Percentiles rank a stretch among this genome's conserved stretches.
Evolutionary conservation across 2,329 filamentous ascomycete genomes (phyloP).

Genomic region (Botryotinia narcissicola): DNA sequence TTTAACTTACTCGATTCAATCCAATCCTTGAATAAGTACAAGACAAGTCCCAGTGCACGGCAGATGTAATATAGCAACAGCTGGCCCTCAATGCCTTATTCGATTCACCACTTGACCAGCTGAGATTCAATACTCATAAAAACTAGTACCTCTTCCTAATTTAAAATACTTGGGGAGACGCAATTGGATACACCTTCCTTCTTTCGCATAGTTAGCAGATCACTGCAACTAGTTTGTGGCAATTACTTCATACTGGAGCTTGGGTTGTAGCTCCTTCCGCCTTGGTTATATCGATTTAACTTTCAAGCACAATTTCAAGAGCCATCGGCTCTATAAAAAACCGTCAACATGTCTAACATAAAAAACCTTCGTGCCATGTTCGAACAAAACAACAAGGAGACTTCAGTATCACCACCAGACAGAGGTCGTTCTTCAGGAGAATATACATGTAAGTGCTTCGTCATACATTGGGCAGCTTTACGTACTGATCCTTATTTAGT

Average conservation of each 20-base stretch:
- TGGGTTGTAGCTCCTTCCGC: constrained; percentile 7
- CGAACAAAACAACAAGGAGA: constrained; percentile 69
- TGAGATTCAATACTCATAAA: constrained; percentile 15
- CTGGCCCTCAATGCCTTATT: constrained; percentile 18
- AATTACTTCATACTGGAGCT: constrained; percentile 17
- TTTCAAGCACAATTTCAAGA: constrained; percentile 13
- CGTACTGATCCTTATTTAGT: constrained; percentile 23
- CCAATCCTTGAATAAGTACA: not conserved
- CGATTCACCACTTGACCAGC: constrained; percentile 19
- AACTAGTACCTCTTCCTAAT: not conserved
- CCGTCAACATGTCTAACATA: constrained; percentile 34
- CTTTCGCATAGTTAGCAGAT: constrained; percentile 19
- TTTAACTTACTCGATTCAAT: not conserved
- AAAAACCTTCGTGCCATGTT: constrained; percentile 78
- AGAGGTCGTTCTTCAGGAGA: constrained; percentile 66
- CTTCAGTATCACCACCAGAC: constrained; percentile 53
- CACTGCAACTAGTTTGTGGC: constrained; percentile 9
- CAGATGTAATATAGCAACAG: constrained; percentile 13
- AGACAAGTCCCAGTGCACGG: constrained; percentile 3
- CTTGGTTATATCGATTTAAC: constrained; percentile 13
- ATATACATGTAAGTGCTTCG: constrained; percentile 43
- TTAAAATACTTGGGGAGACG: constrained; percentile 7
- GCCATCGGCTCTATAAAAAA: constrained; percentile 20
- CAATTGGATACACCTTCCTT: constrained; percentile 10
- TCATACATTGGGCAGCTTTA: constrained; percentile 23